A percentile compares a stretch with the other conserved stretches of the same genome.
Conservation (phyloP, 2,329 filamentous ascomycete species). For the Aspergillus sp. region DNA sequence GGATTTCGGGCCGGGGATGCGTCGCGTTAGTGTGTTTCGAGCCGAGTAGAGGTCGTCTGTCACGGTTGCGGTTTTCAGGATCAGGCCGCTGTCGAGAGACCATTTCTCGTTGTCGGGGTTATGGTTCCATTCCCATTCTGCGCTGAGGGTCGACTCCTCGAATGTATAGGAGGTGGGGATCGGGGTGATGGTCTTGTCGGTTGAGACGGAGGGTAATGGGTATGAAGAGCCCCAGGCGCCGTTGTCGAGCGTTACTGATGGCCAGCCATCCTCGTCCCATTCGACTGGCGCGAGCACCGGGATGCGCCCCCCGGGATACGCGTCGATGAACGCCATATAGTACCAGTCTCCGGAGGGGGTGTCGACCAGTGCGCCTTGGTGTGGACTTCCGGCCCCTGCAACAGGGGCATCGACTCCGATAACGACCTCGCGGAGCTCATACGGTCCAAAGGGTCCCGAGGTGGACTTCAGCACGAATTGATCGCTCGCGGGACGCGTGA, state of each 20-base stretch:
- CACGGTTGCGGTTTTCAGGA: slow-evolving; percentile 51
- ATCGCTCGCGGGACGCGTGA: slow-evolving; percentile 46
- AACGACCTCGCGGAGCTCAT: slow-evolving; percentile 45
- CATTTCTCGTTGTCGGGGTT: slow-evolving; percentile 56
- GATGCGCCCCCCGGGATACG: slow-evolving; percentile 57
- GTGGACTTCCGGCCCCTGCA: slow-evolving; percentile 45
- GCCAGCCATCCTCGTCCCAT: slow-evolving; percentile 56
- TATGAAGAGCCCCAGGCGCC: slow-evolving; percentile 49
- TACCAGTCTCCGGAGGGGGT: slow-evolving; percentile 57
- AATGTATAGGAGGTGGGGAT: slow-evolving; percentile 44
- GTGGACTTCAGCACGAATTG: slow-evolving; percentile 54
- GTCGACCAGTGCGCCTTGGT: slow-evolving; percentile 59
- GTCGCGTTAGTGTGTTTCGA: slow-evolving; percentile 44
- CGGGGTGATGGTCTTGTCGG: too few species aligned
- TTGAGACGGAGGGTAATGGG: not conserved
- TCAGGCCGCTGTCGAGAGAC: slow-evolving; percentile 46
- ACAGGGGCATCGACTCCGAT: slow-evolving; percentile 48
- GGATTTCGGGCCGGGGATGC: slow-evolving; percentile 42
- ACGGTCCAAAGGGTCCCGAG: slow-evolving; percentile 51
- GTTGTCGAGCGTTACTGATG: slow-evolving; percentile 43
- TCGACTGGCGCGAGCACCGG: slow-evolving; percentile 58
- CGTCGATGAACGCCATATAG: slow-evolving; percentile 58
- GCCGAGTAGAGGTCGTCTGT: slow-evolving; percentile 51
- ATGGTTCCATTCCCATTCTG: slow-evolving; percentile 63
- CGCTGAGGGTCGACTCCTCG: slow-evolving; percentile 39